Conservation (phyloP, 345 rosid genomes). For the Salix caprea region DNA sequence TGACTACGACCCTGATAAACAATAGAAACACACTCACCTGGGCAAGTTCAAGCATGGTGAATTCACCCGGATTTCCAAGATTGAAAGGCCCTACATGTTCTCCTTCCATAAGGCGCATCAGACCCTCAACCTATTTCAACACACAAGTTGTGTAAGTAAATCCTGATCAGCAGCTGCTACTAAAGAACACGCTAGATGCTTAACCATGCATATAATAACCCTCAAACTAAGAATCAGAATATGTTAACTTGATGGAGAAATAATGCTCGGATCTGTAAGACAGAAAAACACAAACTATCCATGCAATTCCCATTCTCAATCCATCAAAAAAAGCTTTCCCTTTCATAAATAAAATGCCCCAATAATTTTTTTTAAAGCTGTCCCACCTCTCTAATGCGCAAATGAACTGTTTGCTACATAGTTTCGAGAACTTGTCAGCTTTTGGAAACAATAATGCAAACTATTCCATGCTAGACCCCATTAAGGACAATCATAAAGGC, state of each 20-base stretch:
- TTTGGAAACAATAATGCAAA: not conserved
- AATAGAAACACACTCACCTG: slow-evolving; percentile 37
- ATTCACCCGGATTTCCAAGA: slow-evolving; percentile 97
- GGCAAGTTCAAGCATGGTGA: slow-evolving; percentile 98
- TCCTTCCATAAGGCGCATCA: slow-evolving; percentile 93
- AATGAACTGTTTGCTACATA: not conserved
- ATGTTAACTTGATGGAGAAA: not conserved
- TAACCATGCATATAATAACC: not conserved
- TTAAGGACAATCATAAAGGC: not conserved
- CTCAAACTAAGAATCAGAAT: not conserved
- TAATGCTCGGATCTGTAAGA: not conserved
- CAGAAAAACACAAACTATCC: not conserved
- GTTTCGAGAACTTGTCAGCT: not conserved
- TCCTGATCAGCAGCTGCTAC: not conserved
- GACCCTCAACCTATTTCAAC: slow-evolving; percentile 71
- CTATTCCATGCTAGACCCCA: not conserved
- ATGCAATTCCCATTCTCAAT: not conserved
- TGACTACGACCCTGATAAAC: not conserved
- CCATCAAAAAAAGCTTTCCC: not conserved
- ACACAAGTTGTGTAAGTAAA: not conserved
- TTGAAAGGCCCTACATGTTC: slow-evolving; percentile 96
- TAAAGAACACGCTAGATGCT: not conserved
- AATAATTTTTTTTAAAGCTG: no score
- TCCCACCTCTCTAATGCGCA: not conserved
- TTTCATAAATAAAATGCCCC: not conserved